Evolutionary conservation across 306 rosid species (phyloP), one percentile per base, ranked within the genome.

Genomic region (Nissolia schottii): DNA sequence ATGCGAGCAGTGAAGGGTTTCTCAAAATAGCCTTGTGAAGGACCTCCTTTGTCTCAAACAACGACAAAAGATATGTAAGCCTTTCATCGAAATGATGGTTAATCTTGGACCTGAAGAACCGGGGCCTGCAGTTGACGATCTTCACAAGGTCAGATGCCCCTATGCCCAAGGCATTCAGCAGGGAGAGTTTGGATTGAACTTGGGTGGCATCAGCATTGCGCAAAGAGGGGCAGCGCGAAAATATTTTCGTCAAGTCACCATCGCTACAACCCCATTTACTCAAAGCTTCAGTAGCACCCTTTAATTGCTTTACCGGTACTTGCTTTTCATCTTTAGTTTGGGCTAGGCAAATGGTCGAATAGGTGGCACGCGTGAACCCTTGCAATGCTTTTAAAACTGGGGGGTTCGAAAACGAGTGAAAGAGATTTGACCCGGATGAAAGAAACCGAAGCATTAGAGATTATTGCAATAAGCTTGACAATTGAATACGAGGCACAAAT

Each of bases 241-340:
- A 82, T 10, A 92, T 75, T 66, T 27, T 77, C 28, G 37, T 51
- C 71, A 92, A 53, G 18, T 90, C 87, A 18, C 32, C 51, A n/a
- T 85, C 85, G 29, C 46, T 75, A 57, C 98, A 92, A 61, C 96
- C 98, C 90, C 90, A 86, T 74, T 76, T 85, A 56, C 67, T 74
- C 35, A 92, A 66, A 75, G 88, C 75, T 24, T 83, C 86, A 20
- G 61, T 41, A 19, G 88, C 75, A 62, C 76, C 69, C 8, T 29
- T 67, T 9, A 78, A 48, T 6, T 79, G 64, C 50, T 58, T 70
- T 28, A 3, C 6, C 7, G 2, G 0, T 6, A 69, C 86, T 29
- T 78, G 65, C 22, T 27, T 6, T 79, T 67, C 75, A 67, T 13
- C 71, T 31, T 75, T 65, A 16, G 9, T 71, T 73, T 80, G 68